Evolutionary conservation across 225 moss, liverwort and hornwort genomes (phyloP), one percentile per base, ranked within the genome.

Genomic region (Physcomitrium patens): DNA sequence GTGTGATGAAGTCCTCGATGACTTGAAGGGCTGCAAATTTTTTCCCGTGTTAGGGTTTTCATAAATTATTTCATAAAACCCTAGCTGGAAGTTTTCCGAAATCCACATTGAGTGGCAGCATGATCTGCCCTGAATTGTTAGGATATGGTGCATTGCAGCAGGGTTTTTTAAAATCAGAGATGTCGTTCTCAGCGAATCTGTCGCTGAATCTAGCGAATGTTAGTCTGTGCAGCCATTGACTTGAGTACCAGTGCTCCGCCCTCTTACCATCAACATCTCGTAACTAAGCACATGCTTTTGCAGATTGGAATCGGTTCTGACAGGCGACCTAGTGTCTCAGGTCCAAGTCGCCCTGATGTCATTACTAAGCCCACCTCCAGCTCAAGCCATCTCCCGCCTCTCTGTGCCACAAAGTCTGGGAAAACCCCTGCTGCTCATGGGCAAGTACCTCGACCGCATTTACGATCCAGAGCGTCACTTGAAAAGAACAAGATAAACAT

Each of bases 381-480:
- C 79, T 74, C 82, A 63, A 82, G 63, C 63, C 70, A 77, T 17
- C 82, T 86, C 31, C 86, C 86, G 55, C 86, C 86, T 58, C 74
- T 86, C 70, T 80, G 77, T 24, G 74, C 79, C 70, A 11, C 74
- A 3, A 86, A 82, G 77, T 71, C 74, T 41, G 80, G 79, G 58
- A 86, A 82, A 51, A 79, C n/a, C 53, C 70, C 79, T 1, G 51
- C 26, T 37, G 70, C 67, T 46, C 86, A 63, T 17, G 82, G 74
- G 56, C 82, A 82, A 69, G 79, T 62, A 28, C 77, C 85, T 63
- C 86, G 86, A 31, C 74, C 79, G 37, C 82, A 82, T 56, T 42
- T 86, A 70, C 82, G 86, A 58, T 82, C 86, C 52, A 79, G 86
- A 52, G 53, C 77, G 19, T 86, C 86, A 8, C 73, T 82, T 12